These are phyloP conservation scores for Pseudogymnoascus sp. DNA, from an alignment of 2,329 filamentous ascomycete species.

Conservation along the genomic window DNA sequence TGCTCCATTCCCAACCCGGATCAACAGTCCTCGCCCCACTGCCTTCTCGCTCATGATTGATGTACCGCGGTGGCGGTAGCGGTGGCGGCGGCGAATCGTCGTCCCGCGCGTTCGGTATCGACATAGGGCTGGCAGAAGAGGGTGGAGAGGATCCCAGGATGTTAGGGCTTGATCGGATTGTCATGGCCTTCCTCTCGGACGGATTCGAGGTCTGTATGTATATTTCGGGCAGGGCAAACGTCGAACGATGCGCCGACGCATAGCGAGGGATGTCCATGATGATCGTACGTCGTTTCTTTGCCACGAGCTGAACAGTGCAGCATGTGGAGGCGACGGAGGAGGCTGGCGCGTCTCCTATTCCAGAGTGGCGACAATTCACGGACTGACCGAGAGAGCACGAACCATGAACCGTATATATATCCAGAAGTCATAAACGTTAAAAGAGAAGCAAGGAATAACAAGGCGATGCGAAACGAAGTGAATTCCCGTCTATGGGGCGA, in stretches of 20 bases:
- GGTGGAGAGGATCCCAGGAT: slow-evolving; percentile 30
- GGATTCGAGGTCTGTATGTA: slow-evolving; percentile 33
- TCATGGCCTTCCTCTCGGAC: slow-evolving; percentile 22
- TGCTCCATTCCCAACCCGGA: slow-evolving; percentile 55
- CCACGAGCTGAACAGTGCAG: slow-evolving; percentile 17
- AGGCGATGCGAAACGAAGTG: slow-evolving; percentile 14
- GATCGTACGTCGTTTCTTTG: slow-evolving; percentile 16
- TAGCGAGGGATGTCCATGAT: slow-evolving; percentile 37
- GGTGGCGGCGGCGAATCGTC: slow-evolving; percentile 45
- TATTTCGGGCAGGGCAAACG: slow-evolving; percentile 31
- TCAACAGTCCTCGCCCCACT: slow-evolving; percentile 31
- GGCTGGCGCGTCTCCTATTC: slow-evolving; percentile 6
- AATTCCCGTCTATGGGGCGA: slow-evolving; percentile 8
- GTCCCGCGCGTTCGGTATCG: slow-evolving; percentile 50
- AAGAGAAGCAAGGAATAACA: slow-evolving; percentile 15
- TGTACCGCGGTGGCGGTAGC: slow-evolving; percentile 53
- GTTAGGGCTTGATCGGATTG: slow-evolving; percentile 22
- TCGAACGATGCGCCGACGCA: slow-evolving; percentile 16
- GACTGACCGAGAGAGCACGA: slow-evolving; percentile 13
- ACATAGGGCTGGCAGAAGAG: slow-evolving; percentile 45
- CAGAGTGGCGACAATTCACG: slow-evolving; percentile 13
- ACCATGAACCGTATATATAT: slow-evolving; percentile 9
- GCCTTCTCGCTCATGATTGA: slow-evolving; percentile 41
- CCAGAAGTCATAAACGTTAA: slow-evolving; percentile 3
- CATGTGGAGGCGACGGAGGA: slow-evolving; percentile 6